These are phyloP conservation scores for Fusarium chlamydosporum DNA, from an alignment of 2,329 filamentous ascomycete species.

Conservation along the genomic window DNA sequence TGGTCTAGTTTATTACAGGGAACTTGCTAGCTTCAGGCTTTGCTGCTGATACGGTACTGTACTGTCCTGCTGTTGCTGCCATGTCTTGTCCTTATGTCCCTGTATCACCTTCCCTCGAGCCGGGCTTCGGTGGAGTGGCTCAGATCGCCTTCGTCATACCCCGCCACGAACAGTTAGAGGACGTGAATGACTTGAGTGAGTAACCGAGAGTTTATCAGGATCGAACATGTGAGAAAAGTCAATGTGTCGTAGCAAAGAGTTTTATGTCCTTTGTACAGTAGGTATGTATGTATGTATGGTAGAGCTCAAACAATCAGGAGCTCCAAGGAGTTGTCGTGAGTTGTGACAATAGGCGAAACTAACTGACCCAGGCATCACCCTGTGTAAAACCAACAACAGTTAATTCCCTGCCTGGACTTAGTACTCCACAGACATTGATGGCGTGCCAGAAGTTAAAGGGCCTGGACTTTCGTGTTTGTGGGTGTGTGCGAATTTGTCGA, in stretches of 20 bases:
- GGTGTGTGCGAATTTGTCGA: constrained; percentile 33
- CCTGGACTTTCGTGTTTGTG: constrained; percentile 42
- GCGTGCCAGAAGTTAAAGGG: constrained; percentile 35
- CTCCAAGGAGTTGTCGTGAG: neutral
- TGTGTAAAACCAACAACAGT: constrained; percentile 26
- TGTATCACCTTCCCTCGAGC: constrained; percentile 46
- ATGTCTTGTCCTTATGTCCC: constrained; percentile 17
- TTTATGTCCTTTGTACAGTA: neutral
- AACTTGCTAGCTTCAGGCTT: constrained; percentile 9
- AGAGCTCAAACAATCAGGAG: neutral
- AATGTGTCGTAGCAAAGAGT: neutral
- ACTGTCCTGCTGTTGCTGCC: constrained; percentile 2
- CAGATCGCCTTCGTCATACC: constrained; percentile 47
- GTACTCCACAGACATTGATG: constrained; percentile 33
- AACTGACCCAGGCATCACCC: constrained; percentile 8
- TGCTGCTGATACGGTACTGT: constrained; percentile 1
- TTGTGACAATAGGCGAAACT: constrained; percentile 17
- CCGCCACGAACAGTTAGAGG: constrained; percentile 37
- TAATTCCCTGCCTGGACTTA: constrained; percentile 17
- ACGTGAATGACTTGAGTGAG: constrained; percentile 20
- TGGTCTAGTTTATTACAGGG: constrained; percentile 22
- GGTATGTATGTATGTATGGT: too few species aligned
- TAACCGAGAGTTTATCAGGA: constrained; percentile 12
- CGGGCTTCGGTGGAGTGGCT: constrained; percentile 41
- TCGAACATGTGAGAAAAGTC: neutral